Evolutionary conservation across 2,329 filamentous ascomycete species (phyloP).

Genomic region (Zasmidium citrigriseum): DNA sequence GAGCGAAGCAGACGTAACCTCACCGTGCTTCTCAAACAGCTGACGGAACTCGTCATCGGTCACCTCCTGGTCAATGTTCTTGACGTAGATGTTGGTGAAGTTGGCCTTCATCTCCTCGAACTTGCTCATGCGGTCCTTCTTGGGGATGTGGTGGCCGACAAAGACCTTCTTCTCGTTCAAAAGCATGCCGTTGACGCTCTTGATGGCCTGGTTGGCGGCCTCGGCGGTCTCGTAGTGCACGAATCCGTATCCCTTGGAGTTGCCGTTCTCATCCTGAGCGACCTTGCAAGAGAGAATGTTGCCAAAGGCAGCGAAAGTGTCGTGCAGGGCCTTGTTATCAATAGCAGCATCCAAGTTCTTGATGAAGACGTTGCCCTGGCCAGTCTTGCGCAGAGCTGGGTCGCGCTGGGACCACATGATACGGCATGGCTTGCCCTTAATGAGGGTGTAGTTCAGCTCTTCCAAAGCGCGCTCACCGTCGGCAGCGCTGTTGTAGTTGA

Average conservation of each 20-base stretch:
- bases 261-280: slow-evolving; percentile 92
- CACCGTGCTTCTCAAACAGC: slow-evolving; percentile 87
- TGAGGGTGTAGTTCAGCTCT: slow-evolving; percentile 98
- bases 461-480: slow-evolving; percentile 98
- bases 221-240: slow-evolving; percentile 99
- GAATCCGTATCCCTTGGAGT: slow-evolving; percentile 98
- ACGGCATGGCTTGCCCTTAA: slow-evolving; percentile 97
- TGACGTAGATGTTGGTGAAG: slow-evolving; percentile 99
- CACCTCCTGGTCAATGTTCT: slow-evolving; percentile 86
- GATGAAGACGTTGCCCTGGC: slow-evolving; percentile 99
- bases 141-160: slow-evolving; percentile 97
- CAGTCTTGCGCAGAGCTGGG: slow-evolving; percentile 97
- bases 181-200: slow-evolving; percentile 99
- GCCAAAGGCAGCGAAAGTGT: slow-evolving; percentile 97
- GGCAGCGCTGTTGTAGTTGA: slow-evolving; percentile 98
- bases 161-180: slow-evolving; percentile 99
- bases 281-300: slow-evolving; percentile 99
- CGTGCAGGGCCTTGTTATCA: slow-evolving; percentile 99
- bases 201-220: slow-evolving; percentile 94
- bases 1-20: slow-evolving; percentile 93
- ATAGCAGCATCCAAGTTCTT: slow-evolving; percentile 99
- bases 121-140: slow-evolving; percentile 99
- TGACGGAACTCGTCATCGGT: slow-evolving; percentile 93
- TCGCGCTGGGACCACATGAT: slow-evolving; percentile 99
- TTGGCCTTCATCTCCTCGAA: slow-evolving; percentile 99